A percentile compares a stretch with the other conserved stretches of the same genome.
Evolutionary conservation across 495 filamentous ascomycete genomes (phyloP).

Genomic region (Hypoxylon crocopeplum): DNA sequence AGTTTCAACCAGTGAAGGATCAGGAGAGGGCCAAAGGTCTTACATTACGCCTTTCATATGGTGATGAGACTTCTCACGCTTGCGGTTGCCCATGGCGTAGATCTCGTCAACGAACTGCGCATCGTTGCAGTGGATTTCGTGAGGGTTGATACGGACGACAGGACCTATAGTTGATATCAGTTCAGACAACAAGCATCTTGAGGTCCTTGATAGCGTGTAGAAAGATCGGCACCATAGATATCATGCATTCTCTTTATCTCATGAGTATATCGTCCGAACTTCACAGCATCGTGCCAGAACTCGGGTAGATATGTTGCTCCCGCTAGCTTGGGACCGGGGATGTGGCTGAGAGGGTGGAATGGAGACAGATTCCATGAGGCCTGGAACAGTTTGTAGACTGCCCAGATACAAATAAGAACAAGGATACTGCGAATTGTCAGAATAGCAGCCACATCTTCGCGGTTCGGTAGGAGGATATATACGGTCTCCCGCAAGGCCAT

Average conservation of each 20-base stretch:
- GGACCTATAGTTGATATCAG: constrained; percentile 36
- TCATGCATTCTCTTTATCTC: constrained; percentile 59
- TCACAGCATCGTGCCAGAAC: constrained; percentile 57
- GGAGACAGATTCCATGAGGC: constrained; percentile 43
- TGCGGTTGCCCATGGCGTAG: constrained; percentile 36
- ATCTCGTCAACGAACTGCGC: constrained; percentile 43
- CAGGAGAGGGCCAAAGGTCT: constrained; percentile 19
- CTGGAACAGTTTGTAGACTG: constrained; percentile 32
- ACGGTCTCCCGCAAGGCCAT: constrained; percentile 8
- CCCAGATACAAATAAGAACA: constrained; percentile 29
- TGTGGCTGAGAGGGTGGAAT: constrained; percentile 41
- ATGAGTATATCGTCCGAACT: constrained; percentile 51
- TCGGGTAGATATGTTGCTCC: constrained; percentile 56
- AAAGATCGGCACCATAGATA: constrained; percentile 39
- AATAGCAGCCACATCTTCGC: constrained; percentile 3
- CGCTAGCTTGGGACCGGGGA: constrained; percentile 60
- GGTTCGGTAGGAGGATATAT: not conserved
- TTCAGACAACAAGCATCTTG: not conserved
- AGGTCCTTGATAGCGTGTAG: not conserved
- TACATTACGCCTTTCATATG: constrained; percentile 33
- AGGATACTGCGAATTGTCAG: constrained; percentile 3
- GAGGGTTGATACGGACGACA: constrained; percentile 45
- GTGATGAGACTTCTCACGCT: constrained; percentile 43
- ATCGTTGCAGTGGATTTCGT: constrained; percentile 44
- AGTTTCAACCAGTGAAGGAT: not conserved